A percentile compares a stretch with the other conserved stretches of the same genome.
These are phyloP conservation scores for Crucihimalaya himalaica DNA, from an alignment of 345 rosid genomes.

Conservation along the genomic window DNA sequence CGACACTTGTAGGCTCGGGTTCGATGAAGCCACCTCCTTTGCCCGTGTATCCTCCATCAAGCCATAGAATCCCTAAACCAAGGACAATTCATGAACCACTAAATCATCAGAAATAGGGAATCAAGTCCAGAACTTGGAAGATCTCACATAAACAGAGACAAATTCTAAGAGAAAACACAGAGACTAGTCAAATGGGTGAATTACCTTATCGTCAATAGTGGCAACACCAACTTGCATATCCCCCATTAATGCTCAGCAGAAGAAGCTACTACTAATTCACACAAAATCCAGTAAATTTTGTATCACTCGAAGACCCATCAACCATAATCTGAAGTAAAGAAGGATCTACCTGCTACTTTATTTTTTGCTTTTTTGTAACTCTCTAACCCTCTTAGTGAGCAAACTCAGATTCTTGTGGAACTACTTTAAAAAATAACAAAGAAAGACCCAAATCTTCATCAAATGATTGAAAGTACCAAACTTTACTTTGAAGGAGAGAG, in stretches of 20 bases:
- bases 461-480: background rate
- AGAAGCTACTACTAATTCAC: conserved; percentile 30
- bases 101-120: background rate
- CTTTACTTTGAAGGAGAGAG: conserved; percentile 20
- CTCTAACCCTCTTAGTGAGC: conserved; percentile 34
- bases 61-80: conserved; percentile 34
- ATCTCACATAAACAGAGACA: conserved; percentile 26
- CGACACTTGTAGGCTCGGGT: conserved; percentile 67
- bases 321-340: conserved; percentile 32
- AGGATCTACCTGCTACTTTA: conserved; percentile 25
- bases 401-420: conserved; percentile 47
- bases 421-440: conserved; percentile 31
- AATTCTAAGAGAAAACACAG: conserved; percentile 3
- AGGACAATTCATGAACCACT: conserved; percentile 14
- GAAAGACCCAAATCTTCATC: conserved; percentile 23
- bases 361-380: conserved; percentile 10
- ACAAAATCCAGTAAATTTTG: conserved; percentile 12
- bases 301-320: background rate
- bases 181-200: conserved; percentile 28
- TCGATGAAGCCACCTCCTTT: conserved; percentile 52
- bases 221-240: conserved; percentile 57
- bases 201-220: conserved; percentile 57
- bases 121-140: conserved; percentile 33
- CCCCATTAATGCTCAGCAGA: conserved; percentile 48
- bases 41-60: conserved; percentile 44